Base-by-base conservation (phyloP, 805 yeast genomes). In the Wickerhamomyces strasburgensis region DNA sequence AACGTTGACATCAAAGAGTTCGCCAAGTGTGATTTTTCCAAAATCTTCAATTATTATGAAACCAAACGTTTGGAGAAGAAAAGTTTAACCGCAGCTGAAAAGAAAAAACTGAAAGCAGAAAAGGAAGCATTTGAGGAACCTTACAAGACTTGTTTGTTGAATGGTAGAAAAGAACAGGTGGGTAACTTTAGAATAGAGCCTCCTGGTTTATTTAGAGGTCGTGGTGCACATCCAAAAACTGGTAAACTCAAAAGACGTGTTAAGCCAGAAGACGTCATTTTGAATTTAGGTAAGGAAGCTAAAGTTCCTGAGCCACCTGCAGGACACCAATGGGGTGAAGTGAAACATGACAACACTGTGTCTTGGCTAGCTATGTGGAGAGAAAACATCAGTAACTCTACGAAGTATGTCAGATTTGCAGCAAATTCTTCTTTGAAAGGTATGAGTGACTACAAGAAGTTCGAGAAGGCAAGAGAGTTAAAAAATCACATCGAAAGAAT, bases 321-420 rank as follows among this genome's bases (percentile, higher is more conserved):
- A 10, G 96, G 96, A 2, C 96, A 87, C 52, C 47, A 67, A 29
- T 90, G 98, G 98, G 96, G 84, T 13, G 95, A 85, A 48, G 70
- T 90, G 18, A 73, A 73, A 47, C 94, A 89, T 57, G 97, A 90
- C 57, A 82, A 83, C 49, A 80, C 88, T 0, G 97, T 89, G 19
- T 78, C 90, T 10, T 90, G 98, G 98, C 68, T 90, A 37, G 98
- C 97, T 0, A 88, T 82, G 84, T 90, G 97, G 97, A 80, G 83
- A 56, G 98, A 90, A 61, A 90, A 90, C 54, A 84, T 90, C 48
- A 78, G 85, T 33, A 84, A 83, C 47, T 71, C 82, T 19, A 75
- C 79, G 50, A 90, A 90, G 60, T 90, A 90, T 57, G 98, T 90
- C 35, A 69, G 95, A 55, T 78, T 90, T 60, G 95, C 96, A 5